Conservation (phyloP, 345 rosid species). For the Ceriops tagal region DNA sequence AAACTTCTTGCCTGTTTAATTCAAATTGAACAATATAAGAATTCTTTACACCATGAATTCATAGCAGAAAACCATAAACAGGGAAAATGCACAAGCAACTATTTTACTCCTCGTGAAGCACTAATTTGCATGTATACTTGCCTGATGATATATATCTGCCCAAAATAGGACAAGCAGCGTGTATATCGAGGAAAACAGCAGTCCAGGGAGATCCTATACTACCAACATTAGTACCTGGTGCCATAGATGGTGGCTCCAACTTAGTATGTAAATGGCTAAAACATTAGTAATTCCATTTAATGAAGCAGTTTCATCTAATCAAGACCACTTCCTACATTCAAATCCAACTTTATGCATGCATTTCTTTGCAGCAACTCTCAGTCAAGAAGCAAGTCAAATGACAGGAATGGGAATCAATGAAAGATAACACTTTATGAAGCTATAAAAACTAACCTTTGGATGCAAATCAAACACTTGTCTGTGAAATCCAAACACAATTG, state of each 20-base stretch:
- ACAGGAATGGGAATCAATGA: not conserved
- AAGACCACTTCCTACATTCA: not conserved
- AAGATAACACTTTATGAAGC: not conserved
- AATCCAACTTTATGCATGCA: not conserved
- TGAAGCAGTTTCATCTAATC: not conserved
- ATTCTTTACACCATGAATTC: not conserved
- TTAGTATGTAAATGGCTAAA: slow-evolving; percentile 5
- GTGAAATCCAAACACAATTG: slow-evolving; percentile 94
- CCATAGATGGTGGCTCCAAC: slow-evolving; percentile 15
- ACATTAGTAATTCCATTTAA: not conserved
- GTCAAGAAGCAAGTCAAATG: not conserved
- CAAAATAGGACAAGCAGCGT: slow-evolving; percentile 91
- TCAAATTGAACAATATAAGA: slow-evolving; percentile 21
- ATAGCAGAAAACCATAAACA: not conserved
- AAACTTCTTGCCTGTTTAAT: slow-evolving; percentile 84
- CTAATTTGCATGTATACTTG: slow-evolving; percentile 24
- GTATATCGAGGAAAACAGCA: slow-evolving; percentile 86
- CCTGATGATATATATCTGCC: slow-evolving; percentile 99
- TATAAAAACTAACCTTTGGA: slow-evolving; percentile 69
- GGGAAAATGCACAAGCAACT: not conserved
- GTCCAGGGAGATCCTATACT: slow-evolving; percentile 81
- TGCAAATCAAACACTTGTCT: slow-evolving; percentile 61
- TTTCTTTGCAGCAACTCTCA: not conserved
- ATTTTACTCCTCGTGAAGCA: not conserved
- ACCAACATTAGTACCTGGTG: slow-evolving; percentile 61